Conservation (phyloP, 2,329 filamentous ascomycete genomes). For the Elsinoe perseae region DNA sequence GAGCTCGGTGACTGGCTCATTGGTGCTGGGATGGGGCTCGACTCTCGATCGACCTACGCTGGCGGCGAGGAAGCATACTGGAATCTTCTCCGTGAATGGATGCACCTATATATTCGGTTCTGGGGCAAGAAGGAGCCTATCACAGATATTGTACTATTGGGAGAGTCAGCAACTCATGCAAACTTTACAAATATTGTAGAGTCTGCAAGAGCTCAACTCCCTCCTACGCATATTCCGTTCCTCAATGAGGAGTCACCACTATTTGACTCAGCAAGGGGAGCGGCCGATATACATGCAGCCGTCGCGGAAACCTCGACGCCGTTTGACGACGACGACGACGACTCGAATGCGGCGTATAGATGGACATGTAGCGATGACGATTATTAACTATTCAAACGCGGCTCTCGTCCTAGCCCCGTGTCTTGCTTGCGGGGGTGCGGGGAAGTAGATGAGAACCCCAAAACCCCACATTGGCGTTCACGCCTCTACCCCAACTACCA, state of each 20-base stretch:
- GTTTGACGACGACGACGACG: background rate
- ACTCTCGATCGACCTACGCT: background rate
- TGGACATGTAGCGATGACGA: background rate
- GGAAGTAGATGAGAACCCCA: background rate
- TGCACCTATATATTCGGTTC: background rate
- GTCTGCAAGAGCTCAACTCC: background rate
- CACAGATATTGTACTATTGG: background rate
- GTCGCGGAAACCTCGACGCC: background rate
- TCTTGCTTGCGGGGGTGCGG: background rate
- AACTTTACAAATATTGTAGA: background rate
- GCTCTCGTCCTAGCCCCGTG: background rate
- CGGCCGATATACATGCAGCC: background rate
- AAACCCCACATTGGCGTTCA: background rate
- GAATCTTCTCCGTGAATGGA: conserved; percentile 5
- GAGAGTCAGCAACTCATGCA: background rate
- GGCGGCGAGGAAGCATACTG: conserved; percentile 3
- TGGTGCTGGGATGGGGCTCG: background rate
- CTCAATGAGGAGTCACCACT: conserved; percentile 1
- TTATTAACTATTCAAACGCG: background rate
- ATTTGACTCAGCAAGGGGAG: background rate
- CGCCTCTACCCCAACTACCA: background rate
- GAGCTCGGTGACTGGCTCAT: background rate
- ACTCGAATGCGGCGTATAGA: conserved; percentile 2
- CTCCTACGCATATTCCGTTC: background rate
- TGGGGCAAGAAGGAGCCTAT: background rate